These are phyloP conservation scores for Podospora australis DNA, from an alignment of 495 filamentous ascomycete genomes.

Conservation along the genomic window DNA sequence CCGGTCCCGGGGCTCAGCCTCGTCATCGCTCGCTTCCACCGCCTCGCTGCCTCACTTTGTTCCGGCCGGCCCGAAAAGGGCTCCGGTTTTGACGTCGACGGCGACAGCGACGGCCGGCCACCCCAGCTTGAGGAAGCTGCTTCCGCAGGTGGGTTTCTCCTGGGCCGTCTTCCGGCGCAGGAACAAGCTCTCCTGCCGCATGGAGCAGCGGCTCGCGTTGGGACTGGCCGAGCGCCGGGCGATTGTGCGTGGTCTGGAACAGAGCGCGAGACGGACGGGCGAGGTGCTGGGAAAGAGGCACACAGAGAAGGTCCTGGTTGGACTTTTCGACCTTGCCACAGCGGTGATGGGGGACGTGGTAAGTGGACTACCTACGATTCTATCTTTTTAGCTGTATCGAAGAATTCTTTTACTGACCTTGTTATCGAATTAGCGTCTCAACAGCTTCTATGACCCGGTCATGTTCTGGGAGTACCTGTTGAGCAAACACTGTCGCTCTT, in stretches of 20 bases:
- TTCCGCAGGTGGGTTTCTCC: neutral
- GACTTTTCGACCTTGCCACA: no score
- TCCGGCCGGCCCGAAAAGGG: no score
- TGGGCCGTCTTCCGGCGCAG: neutral
- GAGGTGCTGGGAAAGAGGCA: neutral
- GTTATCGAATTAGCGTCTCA: neutral
- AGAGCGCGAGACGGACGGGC: neutral
- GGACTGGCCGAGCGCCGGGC: neutral
- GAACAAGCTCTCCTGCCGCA: neutral
- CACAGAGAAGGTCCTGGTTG: neutral
- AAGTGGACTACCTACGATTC: no score
- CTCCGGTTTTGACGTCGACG: no score
- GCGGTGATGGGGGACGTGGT: no score
- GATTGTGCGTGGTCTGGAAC: neutral
- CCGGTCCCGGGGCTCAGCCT: no score
- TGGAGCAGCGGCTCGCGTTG: neutral
- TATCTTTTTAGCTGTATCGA: no score
- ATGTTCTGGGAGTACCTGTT: neutral
- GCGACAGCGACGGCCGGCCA: neutral
- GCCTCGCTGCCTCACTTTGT: no score
- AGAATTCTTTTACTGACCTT: neutral
- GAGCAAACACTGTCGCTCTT: neutral
- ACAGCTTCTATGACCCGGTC: neutral
- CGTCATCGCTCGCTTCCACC: no score
- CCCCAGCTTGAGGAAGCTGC: neutral